phyloP scores from a whole-genome alignment of 108 stramenopile genomes.

The Cylindrotheca fusiformis region DNA sequence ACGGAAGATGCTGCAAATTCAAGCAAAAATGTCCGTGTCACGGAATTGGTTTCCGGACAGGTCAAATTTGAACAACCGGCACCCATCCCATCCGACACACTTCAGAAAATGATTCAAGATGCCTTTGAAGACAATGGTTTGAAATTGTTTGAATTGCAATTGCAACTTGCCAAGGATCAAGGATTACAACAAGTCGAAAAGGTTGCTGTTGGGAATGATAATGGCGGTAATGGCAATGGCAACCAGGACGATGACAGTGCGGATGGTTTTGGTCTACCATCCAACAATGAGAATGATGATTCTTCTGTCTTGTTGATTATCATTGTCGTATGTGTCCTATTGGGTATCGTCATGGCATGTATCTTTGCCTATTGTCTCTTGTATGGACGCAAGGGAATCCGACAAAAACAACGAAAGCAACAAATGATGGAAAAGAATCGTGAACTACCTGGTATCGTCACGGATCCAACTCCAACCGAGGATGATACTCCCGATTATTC shows the following conservation, averaged over 20 bases:
- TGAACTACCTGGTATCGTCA: background rate
- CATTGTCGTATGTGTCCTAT: background rate
- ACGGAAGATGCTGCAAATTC: too few species aligned
- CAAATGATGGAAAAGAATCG: background rate
- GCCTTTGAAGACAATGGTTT: conserved; percentile 23
- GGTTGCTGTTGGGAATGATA: background rate
- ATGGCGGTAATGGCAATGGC: background rate
- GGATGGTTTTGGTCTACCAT: background rate
- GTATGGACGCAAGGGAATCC: background rate
- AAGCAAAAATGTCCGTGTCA: too few species aligned
- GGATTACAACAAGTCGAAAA: conserved; percentile 2
- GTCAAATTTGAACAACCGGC: background rate
- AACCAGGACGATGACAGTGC: background rate
- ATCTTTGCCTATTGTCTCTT: background rate
- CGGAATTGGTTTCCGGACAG: conserved; percentile 1
- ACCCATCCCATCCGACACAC: background rate
- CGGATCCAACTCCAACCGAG: background rate
- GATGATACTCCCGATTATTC: background rate
- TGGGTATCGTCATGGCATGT: background rate
- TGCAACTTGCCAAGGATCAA: conserved; percentile 18
- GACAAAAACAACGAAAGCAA: background rate
- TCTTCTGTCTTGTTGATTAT: background rate
- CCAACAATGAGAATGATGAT: background rate
- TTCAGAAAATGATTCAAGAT: conserved; percentile 5
- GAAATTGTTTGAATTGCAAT: conserved; percentile 13